These are phyloP conservation scores for Delphinella strobiligena DNA, from an alignment of 2,329 filamentous ascomycete species.

Conservation along the genomic window DNA sequence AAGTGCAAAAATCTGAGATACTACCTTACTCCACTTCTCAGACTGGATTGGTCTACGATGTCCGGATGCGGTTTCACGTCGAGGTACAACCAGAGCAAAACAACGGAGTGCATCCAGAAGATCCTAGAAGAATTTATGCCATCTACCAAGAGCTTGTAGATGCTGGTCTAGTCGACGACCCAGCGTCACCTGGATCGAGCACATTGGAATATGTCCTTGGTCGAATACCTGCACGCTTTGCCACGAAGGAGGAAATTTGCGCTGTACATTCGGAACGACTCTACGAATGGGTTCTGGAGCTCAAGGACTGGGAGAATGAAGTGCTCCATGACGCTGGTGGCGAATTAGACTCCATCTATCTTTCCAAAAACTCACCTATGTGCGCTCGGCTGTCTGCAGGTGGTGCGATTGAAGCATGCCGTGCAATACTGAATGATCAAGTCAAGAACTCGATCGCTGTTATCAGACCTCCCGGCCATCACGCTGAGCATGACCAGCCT, in stretches of 20 bases:
- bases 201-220: constrained; percentile 42
- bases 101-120: constrained; percentile 75
- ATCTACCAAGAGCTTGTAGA: constrained; percentile 85
- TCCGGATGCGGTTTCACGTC: constrained; percentile 89
- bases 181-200: constrained; percentile 37
- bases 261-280: constrained; percentile 68
- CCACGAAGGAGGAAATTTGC: constrained; percentile 67
- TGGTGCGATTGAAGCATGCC: constrained; percentile 89
- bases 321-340: constrained; percentile 52
- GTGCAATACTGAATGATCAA: constrained; percentile 68
- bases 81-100: constrained; percentile 47
- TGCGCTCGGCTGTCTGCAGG: constrained; percentile 78
- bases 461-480: constrained; percentile 88
- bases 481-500: constrained; percentile 73
- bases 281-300: constrained; percentile 55
- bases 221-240: constrained; percentile 66
- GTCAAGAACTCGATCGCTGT: constrained; percentile 95
- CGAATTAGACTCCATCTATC: constrained; percentile 31
- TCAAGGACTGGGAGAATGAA: constrained; percentile 31
- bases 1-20: constrained; percentile 20
- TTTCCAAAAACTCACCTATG: constrained; percentile 31
- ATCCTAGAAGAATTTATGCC: constrained; percentile 80
- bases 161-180: constrained; percentile 61
- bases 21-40: constrained; percentile 25
- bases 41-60: constrained; percentile 58